Evolutionary conservation across 768 basidiomycete species (phyloP), one percentile per base, ranked within the genome.

Genomic region (Suillus bovinus): DNA sequence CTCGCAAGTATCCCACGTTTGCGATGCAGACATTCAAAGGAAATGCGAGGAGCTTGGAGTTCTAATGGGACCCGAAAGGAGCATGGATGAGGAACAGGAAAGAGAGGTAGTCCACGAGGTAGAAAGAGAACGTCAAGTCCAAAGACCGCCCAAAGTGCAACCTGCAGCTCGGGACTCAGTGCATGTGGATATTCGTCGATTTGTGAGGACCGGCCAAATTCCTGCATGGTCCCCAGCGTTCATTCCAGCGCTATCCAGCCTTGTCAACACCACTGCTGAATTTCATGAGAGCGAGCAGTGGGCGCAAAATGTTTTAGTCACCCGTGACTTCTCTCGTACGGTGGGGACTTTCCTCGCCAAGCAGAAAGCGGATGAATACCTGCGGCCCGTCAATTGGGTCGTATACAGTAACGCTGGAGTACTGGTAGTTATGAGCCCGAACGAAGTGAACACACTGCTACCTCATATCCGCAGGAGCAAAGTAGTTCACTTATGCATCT

Each of bases 51-150:
- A 61, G 8, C 71, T 71, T 36, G 71, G 70, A 1, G 22, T 72
- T 33, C 34, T 39, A 13, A 60, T 63, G 4, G 44, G 63, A 0
- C 66, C 64, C 1, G 67, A 71, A 42, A 64, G 62, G 33, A 66
- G 60, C 39, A 67, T 80, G 68, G 78, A 78, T 33, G 81, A 84
- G 64, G 83, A 84, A 62, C 83, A 84, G 62, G 84, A 84, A 59
- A 70, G 82, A 29, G 82, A 84, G 61, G 70, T 84, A 9, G 63
- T 67, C 3, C 80, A 80, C 27, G 83, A 84, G 66, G 70, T 75
- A 5, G 81, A 83, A 64, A 69, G 66, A 7, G 82, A 84, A 61
- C 70, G 67, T 11, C 72, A 82, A 59, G 62, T 77, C 1, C 70
- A 80, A 65, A 72, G 80, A 6, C 78, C 80, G 5, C 65, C 72